Conservation (phyloP, 306 rosid genomes). For the Prunus kanzakura region DNA sequence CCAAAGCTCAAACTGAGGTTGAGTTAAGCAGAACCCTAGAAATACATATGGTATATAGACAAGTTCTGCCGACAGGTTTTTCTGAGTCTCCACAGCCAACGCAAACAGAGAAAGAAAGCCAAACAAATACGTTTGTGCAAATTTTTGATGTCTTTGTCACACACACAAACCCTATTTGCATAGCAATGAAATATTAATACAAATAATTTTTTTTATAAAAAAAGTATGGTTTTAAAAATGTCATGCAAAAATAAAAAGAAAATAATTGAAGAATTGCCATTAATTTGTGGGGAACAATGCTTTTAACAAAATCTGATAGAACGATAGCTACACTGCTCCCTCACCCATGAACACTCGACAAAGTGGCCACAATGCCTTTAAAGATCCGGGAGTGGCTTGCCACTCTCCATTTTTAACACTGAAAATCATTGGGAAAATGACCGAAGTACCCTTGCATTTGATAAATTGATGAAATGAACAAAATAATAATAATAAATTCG, state of each 20-base stretch:
- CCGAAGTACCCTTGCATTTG: slow-evolving; percentile 16
- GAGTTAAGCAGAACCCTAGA: background rate
- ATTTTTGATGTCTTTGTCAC: background rate
- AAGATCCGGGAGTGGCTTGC: slow-evolving; percentile 34
- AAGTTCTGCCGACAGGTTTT: slow-evolving; percentile 5
- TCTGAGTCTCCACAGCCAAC: background rate
- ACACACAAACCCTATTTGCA: background rate
- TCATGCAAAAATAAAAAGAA: too few species aligned
- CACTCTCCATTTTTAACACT: slow-evolving; percentile 18
- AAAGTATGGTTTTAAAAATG: background rate
- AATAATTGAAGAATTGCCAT: background rate
- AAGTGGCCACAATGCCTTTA: background rate
- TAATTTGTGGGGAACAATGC: slow-evolving; percentile 6
- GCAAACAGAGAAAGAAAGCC: background rate
- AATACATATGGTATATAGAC: too few species aligned
- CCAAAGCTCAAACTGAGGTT: slow-evolving; percentile 3
- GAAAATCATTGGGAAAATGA: background rate
- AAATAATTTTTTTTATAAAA: background rate
- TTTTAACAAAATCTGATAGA: background rate
- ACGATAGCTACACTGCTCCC: slow-evolving; percentile 22
- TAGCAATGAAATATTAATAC: background rate
- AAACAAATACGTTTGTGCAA: background rate
- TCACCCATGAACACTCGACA: background rate
- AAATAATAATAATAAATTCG: background rate
- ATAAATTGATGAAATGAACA: background rate